Conservation (phyloP, 2,329 filamentous ascomycete species). For the Xylaria multiplex region DNA sequence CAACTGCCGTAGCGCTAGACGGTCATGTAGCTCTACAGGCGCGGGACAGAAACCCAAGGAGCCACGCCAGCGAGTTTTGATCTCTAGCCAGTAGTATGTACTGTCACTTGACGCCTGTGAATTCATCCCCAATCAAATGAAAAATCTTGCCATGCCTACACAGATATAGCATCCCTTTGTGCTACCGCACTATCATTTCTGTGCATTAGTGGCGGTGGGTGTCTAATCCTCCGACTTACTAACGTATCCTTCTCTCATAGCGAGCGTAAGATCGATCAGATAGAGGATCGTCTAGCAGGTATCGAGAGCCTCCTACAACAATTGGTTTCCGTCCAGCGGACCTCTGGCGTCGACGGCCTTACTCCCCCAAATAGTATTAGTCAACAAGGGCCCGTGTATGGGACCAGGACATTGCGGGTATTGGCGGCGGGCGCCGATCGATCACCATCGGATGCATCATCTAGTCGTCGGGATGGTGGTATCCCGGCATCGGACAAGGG, state of each 20-base stretch:
- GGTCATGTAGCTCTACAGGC: conserved; percentile 65
- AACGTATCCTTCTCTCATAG: conserved; percentile 45
- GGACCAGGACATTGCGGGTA: conserved; percentile 6
- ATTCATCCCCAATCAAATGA: neutral
- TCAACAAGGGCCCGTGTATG: conserved; percentile 8
- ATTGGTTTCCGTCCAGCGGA: conserved; percentile 37
- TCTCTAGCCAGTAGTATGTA: conserved; percentile 69
- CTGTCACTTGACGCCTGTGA: neutral
- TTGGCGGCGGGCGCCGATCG: conserved; percentile 5
- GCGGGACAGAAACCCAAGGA: conserved; percentile 65
- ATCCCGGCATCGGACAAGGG: conserved; percentile 43
- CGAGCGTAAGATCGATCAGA: conserved; percentile 61
- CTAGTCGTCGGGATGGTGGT: conserved; percentile 50
- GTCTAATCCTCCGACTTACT: conserved; percentile 9
- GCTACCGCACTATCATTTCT: neutral
- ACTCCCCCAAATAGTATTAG: conserved; percentile 9
- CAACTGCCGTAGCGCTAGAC: conserved; percentile 64
- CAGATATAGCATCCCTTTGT: no score
- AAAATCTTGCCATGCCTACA: neutral
- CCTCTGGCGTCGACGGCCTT: conserved; percentile 8
- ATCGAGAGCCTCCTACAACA: conserved; percentile 54
- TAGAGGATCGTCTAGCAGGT: conserved; percentile 52
- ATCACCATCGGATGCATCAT: conserved; percentile 22
- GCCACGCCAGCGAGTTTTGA: conserved; percentile 65
- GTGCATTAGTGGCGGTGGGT: neutral